A percentile compares a stretch with the other conserved stretches of the same genome.
Evolutionary conservation across 2,329 filamentous ascomycete species (phyloP).

Genomic region (Clonostachys chloroleuca): DNA sequence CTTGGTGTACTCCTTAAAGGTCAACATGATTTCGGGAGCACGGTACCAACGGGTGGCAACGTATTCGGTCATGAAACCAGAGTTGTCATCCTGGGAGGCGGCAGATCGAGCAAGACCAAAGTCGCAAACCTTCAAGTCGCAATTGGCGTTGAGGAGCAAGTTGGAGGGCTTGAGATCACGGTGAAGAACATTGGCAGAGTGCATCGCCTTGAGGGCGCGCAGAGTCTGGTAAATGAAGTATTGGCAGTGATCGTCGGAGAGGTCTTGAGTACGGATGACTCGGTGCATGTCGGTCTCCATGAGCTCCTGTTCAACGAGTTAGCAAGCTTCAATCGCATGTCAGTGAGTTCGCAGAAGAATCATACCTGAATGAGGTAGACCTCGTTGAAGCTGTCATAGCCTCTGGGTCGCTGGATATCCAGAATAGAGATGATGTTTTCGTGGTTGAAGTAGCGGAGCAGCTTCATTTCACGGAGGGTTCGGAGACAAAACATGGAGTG

Average conservation of each 20-base stretch:
- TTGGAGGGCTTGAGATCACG: slow-evolving; percentile 98
- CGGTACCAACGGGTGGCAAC: slow-evolving; percentile 99
- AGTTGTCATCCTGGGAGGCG: slow-evolving; percentile 97
- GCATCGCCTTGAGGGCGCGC: slow-evolving; percentile 96
- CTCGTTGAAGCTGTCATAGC: slow-evolving; percentile 93
- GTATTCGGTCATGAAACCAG: slow-evolving; percentile 99
- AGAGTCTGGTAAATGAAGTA: slow-evolving; percentile 99
- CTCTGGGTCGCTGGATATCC: slow-evolving; percentile 96
- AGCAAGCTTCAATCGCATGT: background rate
- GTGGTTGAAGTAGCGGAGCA: slow-evolving; percentile 97
- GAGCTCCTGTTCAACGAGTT: slow-evolving; percentile 61
- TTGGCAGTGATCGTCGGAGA: slow-evolving; percentile 98
- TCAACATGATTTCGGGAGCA: slow-evolving; percentile 99
- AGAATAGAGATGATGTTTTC: slow-evolving; percentile 99
- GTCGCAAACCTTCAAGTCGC: slow-evolving; percentile 98
- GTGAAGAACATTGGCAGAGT: slow-evolving; percentile 96
- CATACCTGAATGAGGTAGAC: slow-evolving; percentile 96
- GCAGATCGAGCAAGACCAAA: slow-evolving; percentile 78
- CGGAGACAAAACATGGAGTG: slow-evolving; percentile 98
- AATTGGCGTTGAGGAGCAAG: slow-evolving; percentile 94
- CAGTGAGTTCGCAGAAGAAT: background rate
- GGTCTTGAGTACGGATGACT: slow-evolving; percentile 95
- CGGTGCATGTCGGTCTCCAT: slow-evolving; percentile 99
- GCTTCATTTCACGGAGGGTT: slow-evolving; percentile 98
- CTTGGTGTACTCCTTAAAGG: slow-evolving; percentile 99